These are phyloP conservation scores for Erucastrum elatum DNA, from an alignment of 345 rosid genomes.

Conservation along the genomic window DNA sequence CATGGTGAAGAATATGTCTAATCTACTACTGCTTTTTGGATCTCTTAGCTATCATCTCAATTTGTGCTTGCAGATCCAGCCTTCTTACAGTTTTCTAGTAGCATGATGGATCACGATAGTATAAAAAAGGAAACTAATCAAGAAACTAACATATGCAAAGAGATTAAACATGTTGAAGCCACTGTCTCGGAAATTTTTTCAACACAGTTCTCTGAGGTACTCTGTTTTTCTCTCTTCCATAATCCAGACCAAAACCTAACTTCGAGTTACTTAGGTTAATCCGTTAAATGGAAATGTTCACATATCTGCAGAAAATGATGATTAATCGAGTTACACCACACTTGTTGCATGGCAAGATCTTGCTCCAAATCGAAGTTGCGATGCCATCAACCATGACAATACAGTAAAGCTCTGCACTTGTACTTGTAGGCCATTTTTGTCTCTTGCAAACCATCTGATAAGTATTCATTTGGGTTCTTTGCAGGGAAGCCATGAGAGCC, in stretches of 20 bases:
- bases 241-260: neutral
- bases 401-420: slow-evolving; percentile 29
- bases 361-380: slow-evolving; percentile 51
- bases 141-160: slow-evolving; percentile 33
- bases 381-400: slow-evolving; percentile 43
- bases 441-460: slow-evolving; percentile 17
- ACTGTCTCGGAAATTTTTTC: slow-evolving; percentile 45
- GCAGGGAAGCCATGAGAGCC: slow-evolving; percentile 62
- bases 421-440: neutral
- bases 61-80: slow-evolving; percentile 65
- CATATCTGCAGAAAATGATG: slow-evolving; percentile 54
- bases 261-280: neutral
- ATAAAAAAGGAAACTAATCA: slow-evolving; percentile 21
- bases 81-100: slow-evolving; percentile 42
- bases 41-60: slow-evolving; percentile 11
- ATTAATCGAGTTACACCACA: slow-evolving; percentile 68
- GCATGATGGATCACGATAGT: slow-evolving; percentile 38
- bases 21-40: neutral
- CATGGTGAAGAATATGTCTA: slow-evolving; percentile 14
- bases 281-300: slow-evolving; percentile 3
- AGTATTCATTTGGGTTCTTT: neutral
- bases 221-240: neutral
- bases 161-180: slow-evolving; percentile 55
- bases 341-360: slow-evolving; percentile 59
- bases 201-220: slow-evolving; percentile 59